Base-by-base conservation (phyloP, 2,329 filamentous ascomycete species). In the Exophiala oligosperma region DNA sequence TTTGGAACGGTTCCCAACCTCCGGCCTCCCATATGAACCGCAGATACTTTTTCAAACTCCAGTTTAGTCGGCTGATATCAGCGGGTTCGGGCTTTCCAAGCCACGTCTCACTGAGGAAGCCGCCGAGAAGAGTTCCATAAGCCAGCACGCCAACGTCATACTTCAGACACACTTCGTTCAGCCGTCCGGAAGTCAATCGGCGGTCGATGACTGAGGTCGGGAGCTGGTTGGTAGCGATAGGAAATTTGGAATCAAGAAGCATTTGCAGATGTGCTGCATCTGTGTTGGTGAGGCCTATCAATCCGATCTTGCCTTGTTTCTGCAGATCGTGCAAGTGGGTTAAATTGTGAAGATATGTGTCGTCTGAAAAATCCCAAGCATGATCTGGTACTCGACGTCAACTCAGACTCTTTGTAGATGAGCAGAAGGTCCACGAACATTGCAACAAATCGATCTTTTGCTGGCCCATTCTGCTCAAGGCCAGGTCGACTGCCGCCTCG, bases 301-400 rank as follows among this genome's bases (percentile, higher is more conserved):
- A 14, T 49, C 29, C 46, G 26, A 49, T 49, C 17, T 49, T 49
- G 46, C 46, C 46, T 26, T 17, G 3, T 35, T 49, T 28, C 46
- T 49, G 46, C 7, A 49, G 46, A 17, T 8, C 28, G 4, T 26
- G 46, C 46, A 49, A 28, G 12, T 49, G 46, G 28, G 17, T 26
- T 6, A 49, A 26, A 26, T 49, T 49, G 24, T 49, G 46, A 17
- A 49, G 46, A 35, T 49, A 49, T 9, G 46, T 49, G 24, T 49
- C 46, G 46, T 49, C 46, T 3, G 46, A 49, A 49, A 49, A 49
- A 26, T 49, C 46, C 46, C 46, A 49, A 24, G 40, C 40, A 24
- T 43, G 40, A 24, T 43, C 40, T 43, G 23, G n/a, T 17, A 21
- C 40, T 11, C 32, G 32, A 35, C 32, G 32, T 35, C 32, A 35